phyloP scores from a whole-genome alignment of 2,329 filamentous ascomycete species.

The Alternaria panax region DNA sequence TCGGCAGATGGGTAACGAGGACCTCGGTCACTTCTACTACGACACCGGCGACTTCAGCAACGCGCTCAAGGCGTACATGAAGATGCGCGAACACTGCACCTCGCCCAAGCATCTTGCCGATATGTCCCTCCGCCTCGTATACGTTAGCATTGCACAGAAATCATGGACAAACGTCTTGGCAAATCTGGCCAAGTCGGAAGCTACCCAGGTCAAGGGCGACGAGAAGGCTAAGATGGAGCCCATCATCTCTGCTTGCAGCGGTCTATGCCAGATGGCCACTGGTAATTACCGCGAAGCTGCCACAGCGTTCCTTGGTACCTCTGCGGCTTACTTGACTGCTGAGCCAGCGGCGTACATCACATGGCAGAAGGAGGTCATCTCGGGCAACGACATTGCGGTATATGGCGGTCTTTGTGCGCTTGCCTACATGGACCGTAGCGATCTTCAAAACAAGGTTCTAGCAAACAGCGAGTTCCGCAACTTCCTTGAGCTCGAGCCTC shows the following conservation, averaged over 20 bases:
- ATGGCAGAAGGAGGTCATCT: constrained; percentile 74
- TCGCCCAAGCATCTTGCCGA: constrained; percentile 83
- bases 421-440: constrained; percentile 82
- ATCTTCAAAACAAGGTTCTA: constrained; percentile 77
- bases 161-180: constrained; percentile 76
- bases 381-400: constrained; percentile 85
- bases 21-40: constrained; percentile 85
- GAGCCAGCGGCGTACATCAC: constrained; percentile 58
- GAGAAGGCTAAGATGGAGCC: constrained; percentile 64
- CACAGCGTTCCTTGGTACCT: constrained; percentile 70
- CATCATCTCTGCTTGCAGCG: constrained; percentile 71
- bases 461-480: constrained; percentile 86
- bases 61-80: constrained; percentile 78
- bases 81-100: constrained; percentile 91
- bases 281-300: constrained; percentile 73
- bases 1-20: constrained; percentile 90
- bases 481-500: constrained; percentile 91
- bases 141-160: constrained; percentile 75
- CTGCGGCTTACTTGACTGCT: constrained; percentile 56
- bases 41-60: constrained; percentile 74
- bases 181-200: constrained; percentile 65
- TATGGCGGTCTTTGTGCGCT: constrained; percentile 92
- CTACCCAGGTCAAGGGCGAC: constrained; percentile 62
- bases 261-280: constrained; percentile 66
- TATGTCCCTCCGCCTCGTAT: constrained; percentile 79